Evolutionary conservation across 257 asterid species (phyloP).

Genomic region (Solanum commersonii): DNA sequence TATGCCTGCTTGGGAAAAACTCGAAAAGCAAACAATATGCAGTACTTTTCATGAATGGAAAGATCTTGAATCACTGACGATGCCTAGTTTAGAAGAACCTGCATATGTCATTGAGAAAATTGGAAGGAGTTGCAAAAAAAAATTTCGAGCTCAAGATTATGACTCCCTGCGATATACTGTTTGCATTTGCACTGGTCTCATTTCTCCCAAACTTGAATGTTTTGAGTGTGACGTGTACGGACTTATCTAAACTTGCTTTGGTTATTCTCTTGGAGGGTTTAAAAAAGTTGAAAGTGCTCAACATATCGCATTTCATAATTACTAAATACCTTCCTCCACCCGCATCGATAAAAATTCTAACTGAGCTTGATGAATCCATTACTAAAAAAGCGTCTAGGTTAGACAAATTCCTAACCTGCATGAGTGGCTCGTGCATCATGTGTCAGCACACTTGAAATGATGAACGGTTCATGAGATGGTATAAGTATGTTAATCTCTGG

Average conservation of each 20-base stretch:
- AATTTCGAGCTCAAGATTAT: slow-evolving; percentile 51
- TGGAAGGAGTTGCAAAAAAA: slow-evolving; percentile 33
- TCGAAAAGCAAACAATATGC: too few species aligned
- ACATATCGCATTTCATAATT: slow-evolving; percentile 61
- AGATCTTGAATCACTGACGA: slow-evolving; percentile 60
- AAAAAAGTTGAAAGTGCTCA: slow-evolving; percentile 52
- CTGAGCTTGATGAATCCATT: slow-evolving; percentile 35
- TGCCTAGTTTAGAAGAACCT: slow-evolving; percentile 67
- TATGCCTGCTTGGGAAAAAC: too few species aligned
- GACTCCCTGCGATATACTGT: slow-evolving; percentile 46
- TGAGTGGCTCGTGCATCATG: slow-evolving; percentile 41
- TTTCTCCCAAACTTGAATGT: slow-evolving; percentile 54
- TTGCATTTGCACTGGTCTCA: slow-evolving; percentile 33
- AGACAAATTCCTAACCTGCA: slow-evolving; percentile 42
- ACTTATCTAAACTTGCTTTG: slow-evolving; percentile 38
- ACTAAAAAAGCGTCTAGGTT: slow-evolving; percentile 33
- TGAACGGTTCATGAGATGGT: slow-evolving; percentile 75
- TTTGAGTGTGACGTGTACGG: slow-evolving; percentile 62
- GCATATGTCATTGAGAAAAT: slow-evolving; percentile 56
- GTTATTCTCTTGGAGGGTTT: slow-evolving; percentile 41
- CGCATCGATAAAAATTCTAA: slow-evolving; percentile 16
- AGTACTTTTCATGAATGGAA: slow-evolving; percentile 43
- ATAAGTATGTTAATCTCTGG: slow-evolving; percentile 74
- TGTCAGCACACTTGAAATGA: slow-evolving; percentile 59
- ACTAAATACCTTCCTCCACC: slow-evolving; percentile 28